Evolutionary conservation across 1,139 yeast genomes (phyloP).

Genomic region (Kodamaea arcana): DNA sequence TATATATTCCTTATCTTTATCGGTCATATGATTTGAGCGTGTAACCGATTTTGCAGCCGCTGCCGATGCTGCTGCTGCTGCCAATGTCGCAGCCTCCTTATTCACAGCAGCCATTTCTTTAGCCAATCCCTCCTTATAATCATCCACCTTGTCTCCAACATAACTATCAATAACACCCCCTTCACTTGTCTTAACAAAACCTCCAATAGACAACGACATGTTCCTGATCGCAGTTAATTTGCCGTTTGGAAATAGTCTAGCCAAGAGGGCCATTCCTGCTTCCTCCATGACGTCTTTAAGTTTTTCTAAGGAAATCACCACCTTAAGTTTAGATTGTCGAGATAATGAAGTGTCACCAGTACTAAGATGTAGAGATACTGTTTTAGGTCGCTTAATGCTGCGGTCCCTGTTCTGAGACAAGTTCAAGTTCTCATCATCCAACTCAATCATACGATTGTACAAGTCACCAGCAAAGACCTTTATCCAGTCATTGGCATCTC

Average conservation of each 20-base stretch:
- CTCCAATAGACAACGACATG: conserved; percentile 49
- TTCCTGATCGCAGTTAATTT: conserved; percentile 47
- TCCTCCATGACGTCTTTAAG: conserved; percentile 27
- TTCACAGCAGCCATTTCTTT: background rate
- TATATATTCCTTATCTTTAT: conserved; percentile 15
- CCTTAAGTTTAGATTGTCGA: conserved; percentile 43
- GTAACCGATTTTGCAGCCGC: background rate
- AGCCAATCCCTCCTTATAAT: conserved; percentile 11
- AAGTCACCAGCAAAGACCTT: conserved; percentile 81
- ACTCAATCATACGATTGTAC: conserved; percentile 62
- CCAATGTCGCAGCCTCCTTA: background rate
- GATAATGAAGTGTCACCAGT: conserved; percentile 25
- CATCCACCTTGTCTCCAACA: conserved; percentile 16
- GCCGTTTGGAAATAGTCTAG: conserved; percentile 28
- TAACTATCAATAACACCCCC: conserved; percentile 42
- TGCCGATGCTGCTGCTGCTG: background rate
- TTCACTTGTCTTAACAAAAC: conserved; percentile 44
- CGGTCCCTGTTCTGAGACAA: conserved; percentile 13
- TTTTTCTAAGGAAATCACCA: conserved; percentile 36
- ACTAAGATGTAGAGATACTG: conserved; percentile 38
- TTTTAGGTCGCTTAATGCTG: conserved; percentile 47
- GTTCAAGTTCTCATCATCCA: conserved; percentile 57
- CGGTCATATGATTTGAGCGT: conserved; percentile 2
- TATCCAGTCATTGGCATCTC: conserved; percentile 75
- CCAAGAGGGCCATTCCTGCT: conserved; percentile 31